Evolutionary conservation across 1,284 basidiomycete species (phyloP).

Genomic region (Wallemia mellicola): DNA sequence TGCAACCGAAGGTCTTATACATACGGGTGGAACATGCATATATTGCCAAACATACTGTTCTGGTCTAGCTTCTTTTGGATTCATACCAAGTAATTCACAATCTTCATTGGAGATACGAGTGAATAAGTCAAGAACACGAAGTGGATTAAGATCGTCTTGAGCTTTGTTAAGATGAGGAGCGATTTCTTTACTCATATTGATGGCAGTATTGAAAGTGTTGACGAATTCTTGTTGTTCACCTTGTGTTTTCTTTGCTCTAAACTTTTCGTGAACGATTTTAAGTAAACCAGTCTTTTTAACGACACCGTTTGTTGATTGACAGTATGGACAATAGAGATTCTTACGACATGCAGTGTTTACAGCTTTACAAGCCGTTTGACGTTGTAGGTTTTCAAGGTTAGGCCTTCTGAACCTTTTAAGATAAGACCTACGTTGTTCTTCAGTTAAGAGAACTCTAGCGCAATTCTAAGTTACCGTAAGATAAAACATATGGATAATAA

Average conservation of each 20-base stretch:
- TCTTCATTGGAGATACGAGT: conserved; percentile 83
- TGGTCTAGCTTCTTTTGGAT: conserved; percentile 65
- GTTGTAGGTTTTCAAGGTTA: conserved; percentile 74
- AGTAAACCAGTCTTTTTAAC: conserved; percentile 88
- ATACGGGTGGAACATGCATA: conserved; percentile 89
- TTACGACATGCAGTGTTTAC: conserved; percentile 73
- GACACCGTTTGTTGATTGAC: conserved; percentile 69
- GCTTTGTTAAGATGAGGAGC: conserved; percentile 62
- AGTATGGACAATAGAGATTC: conserved; percentile 72
- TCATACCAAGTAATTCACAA: conserved; percentile 72
- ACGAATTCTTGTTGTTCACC: conserved; percentile 72
- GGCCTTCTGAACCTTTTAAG: conserved; percentile 69
- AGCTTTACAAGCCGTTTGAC: conserved; percentile 57
- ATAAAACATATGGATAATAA: neutral
- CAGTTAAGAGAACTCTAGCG: conserved; percentile 70
- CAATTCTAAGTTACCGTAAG: conserved; percentile 32
- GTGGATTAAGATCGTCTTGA: conserved; percentile 76
- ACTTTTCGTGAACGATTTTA: conserved; percentile 95
- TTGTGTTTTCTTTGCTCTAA: conserved; percentile 72
- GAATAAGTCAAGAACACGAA: conserved; percentile 82
- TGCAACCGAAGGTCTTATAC: conserved; percentile 84
- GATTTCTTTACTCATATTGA: conserved; percentile 65
- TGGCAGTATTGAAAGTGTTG: conserved; percentile 46
- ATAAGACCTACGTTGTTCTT: conserved; percentile 51
- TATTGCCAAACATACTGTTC: conserved; percentile 99